phyloP scores from a whole-genome alignment of 108 stramenopile species.

The Cyclotella baltica region DNA sequence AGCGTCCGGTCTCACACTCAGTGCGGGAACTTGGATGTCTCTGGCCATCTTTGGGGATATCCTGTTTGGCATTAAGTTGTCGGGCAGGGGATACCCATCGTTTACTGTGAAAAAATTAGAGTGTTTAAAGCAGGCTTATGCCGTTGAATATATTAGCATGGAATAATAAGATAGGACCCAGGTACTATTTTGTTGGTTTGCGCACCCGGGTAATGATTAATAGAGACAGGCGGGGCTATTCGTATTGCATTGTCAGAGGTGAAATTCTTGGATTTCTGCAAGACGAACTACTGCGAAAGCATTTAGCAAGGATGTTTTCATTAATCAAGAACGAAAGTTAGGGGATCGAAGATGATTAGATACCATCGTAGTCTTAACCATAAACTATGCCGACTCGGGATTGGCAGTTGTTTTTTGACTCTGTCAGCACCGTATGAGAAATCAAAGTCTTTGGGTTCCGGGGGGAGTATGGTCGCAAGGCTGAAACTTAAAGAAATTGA shows the following conservation, averaged over 20 bases:
- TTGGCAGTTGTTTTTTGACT: constrained; percentile 90
- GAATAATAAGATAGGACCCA: constrained; percentile 96
- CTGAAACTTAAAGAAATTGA: constrained; percentile 84
- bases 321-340: constrained; percentile 99
- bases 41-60: constrained; percentile 86
- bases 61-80: constrained; percentile 92
- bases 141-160: constrained; percentile 97
- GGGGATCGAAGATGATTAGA: constrained; percentile 99
- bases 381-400: constrained; percentile 99
- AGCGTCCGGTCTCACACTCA: constrained; percentile 48
- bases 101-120: constrained; percentile 99
- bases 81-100: constrained; percentile 89
- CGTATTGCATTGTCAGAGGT: constrained; percentile 98
- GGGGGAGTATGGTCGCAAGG: constrained; percentile 80
- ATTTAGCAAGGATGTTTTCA: constrained; percentile 99
- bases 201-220: constrained; percentile 97
- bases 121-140: constrained; percentile 99
- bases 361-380: constrained; percentile 99
- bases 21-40: constrained; percentile 58
- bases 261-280: constrained; percentile 98
- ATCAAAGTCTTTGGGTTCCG: constrained; percentile 94
- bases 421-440: constrained; percentile 96
- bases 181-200: constrained; percentile 99
- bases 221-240: constrained; percentile 98
- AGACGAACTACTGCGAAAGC: constrained; percentile 99